Evolutionary conservation across 257 asterid species (phyloP).

Genomic region (Primulina eburnea): DNA sequence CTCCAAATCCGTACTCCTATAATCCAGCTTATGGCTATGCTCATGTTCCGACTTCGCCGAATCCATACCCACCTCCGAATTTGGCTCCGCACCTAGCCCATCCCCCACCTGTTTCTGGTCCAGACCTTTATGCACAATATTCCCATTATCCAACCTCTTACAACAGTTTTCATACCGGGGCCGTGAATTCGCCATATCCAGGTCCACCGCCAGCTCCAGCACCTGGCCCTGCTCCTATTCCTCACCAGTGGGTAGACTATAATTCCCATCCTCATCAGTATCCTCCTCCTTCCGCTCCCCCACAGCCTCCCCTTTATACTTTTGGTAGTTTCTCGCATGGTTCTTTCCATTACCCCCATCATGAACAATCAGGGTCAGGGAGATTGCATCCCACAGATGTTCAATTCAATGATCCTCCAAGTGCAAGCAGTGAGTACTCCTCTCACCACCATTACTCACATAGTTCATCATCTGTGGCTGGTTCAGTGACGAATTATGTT

Average conservation of each 20-base stretch:
- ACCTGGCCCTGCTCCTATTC: constrained; percentile 35
- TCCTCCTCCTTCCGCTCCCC: constrained; percentile 34
- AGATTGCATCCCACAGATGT: constrained; percentile 38
- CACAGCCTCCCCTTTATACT: constrained; percentile 36
- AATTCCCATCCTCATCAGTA: constrained; percentile 44
- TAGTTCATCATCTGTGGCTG: constrained; percentile 38
- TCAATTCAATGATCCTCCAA: constrained; percentile 40
- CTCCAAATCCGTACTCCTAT: constrained; percentile 58
- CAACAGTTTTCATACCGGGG: constrained; percentile 38
- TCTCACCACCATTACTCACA: constrained; percentile 37
- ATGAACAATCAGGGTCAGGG: constrained; percentile 37
- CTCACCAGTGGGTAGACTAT: constrained; percentile 38
- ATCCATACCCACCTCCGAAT: constrained; percentile 50
- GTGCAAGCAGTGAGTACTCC: constrained; percentile 25
- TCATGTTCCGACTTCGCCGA: constrained; percentile 38
- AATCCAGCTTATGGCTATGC: constrained; percentile 50
- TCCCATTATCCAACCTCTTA: constrained; percentile 57
- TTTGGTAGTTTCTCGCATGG: constrained; percentile 47
- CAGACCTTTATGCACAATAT: constrained; percentile 46
- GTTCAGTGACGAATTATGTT: constrained; percentile 32
- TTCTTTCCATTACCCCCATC: constrained; percentile 42
- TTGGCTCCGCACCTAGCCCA: constrained; percentile 10
- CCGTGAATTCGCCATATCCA: constrained; percentile 37
- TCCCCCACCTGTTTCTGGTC: constrained; percentile 33
- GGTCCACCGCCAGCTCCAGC: constrained; percentile 28